These are phyloP conservation scores for Amanita rubescens DNA, from an alignment of 768 basidiomycete genomes.

Conservation along the genomic window DNA sequence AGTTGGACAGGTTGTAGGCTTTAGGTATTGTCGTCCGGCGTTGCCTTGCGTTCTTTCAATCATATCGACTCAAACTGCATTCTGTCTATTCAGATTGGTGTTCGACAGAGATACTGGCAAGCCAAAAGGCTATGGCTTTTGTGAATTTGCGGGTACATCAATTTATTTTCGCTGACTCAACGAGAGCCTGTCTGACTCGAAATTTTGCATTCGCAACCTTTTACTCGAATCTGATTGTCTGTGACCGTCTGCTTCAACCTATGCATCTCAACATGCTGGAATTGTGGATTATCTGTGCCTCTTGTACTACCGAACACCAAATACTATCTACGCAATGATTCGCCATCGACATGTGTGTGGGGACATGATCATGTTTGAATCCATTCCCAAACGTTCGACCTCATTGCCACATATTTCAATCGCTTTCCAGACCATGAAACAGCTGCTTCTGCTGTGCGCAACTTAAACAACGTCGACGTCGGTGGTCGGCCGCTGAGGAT, in stretches of 20 bases:
- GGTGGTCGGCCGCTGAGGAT: conserved; percentile 91
- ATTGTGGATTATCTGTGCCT: background rate
- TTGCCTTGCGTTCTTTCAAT: background rate
- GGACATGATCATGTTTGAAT: background rate
- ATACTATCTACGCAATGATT: conserved; percentile 6
- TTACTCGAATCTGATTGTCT: background rate
- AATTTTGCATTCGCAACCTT: conserved; percentile 11
- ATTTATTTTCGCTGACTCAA: conserved; percentile 20
- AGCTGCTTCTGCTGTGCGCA: conserved; percentile 90
- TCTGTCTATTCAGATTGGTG: conserved; percentile 50
- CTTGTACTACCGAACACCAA: conserved; percentile 3
- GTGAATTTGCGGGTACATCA: conserved; percentile 82
- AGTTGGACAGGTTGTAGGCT: conserved; percentile 84
- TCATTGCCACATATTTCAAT: conserved; percentile 11
- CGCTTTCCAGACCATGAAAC: conserved; percentile 80
- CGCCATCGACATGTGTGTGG: conserved; percentile 4
- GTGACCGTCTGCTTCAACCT: conserved; percentile 2
- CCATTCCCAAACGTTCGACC: conserved; percentile 3
- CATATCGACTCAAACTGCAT: conserved; percentile 6
- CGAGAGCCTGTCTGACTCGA: conserved; percentile 31
- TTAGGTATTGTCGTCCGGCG: conserved; percentile 45
- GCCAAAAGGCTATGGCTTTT: conserved; percentile 89
- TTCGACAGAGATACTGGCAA: conserved; percentile 93
- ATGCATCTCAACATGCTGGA: background rate
- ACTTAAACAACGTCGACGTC: conserved; percentile 88